Conservation (phyloP, 352 stramenopile species). For the Phytophthora sojae region DNA sequence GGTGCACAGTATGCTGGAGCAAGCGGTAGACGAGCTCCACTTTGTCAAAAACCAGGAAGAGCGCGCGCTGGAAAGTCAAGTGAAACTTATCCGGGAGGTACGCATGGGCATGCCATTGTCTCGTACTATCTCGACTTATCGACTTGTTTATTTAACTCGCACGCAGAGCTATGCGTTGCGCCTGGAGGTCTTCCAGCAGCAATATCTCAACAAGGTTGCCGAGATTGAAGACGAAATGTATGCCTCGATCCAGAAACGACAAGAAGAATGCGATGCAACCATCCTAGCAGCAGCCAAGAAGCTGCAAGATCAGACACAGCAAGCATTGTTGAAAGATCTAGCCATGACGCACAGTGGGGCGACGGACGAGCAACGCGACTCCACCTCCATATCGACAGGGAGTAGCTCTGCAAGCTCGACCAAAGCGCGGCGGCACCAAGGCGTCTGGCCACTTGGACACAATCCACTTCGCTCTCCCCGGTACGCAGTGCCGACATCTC, state of each 20-base stretch:
- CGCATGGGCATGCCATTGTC: conserved; percentile 22
- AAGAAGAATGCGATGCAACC: conserved; percentile 43
- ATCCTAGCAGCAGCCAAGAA: conserved; percentile 54
- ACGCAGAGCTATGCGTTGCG: conserved; percentile 59
- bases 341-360: conserved; percentile 4
- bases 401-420: conserved; percentile 24
- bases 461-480: conserved; percentile 8
- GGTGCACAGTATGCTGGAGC: conserved; percentile 51
- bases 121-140: background rate
- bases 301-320: conserved; percentile 57
- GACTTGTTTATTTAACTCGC: background rate
- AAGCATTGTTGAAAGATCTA: conserved; percentile 33
- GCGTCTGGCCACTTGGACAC: conserved; percentile 9
- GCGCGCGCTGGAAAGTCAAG: conserved; percentile 49
- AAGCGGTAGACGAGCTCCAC: conserved; percentile 64
- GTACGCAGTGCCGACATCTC: conserved; percentile 29
- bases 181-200: conserved; percentile 69
- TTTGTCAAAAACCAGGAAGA: conserved; percentile 65
- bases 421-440: conserved; percentile 6
- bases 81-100: conserved; percentile 64
- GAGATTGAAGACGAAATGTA: conserved; percentile 67
- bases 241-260: conserved; percentile 51
- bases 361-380: conserved; percentile 12
- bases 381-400: conserved; percentile 17
- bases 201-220: conserved; percentile 61